These are phyloP conservation scores for Castanea sativa DNA, from an alignment of 306 rosid genomes.

Conservation along the genomic window DNA sequence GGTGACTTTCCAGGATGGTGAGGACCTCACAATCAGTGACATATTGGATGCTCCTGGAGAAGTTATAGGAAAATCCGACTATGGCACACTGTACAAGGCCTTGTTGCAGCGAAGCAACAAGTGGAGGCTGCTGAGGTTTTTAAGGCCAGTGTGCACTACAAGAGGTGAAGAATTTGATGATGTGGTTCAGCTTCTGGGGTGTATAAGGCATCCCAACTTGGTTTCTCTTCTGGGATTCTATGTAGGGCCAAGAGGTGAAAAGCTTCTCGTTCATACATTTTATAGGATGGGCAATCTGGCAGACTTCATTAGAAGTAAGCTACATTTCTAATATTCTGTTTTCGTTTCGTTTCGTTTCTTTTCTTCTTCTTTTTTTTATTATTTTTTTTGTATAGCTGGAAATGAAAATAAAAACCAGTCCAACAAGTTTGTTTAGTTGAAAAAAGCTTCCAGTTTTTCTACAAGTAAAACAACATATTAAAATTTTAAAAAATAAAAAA, in stretches of 20 bases:
- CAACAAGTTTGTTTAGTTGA: too few species aligned
- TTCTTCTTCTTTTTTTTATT: not conserved
- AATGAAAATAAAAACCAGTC: not conserved
- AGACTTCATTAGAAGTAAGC: conserved; percentile 72
- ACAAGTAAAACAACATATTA: not conserved
- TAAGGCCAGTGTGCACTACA: conserved; percentile 74
- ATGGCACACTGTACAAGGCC: conserved; percentile 88
- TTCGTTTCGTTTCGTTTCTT: too few species aligned
- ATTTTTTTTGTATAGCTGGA: not conserved
- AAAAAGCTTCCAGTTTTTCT: not conserved
- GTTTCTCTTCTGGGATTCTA: conserved; percentile 89
- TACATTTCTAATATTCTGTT: not conserved
- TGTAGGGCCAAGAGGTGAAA: conserved; percentile 93
- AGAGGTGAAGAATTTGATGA: conserved; percentile 58
- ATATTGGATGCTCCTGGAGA: conserved; percentile 96
- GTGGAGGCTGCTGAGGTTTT: conserved; percentile 76
- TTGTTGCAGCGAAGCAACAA: conserved; percentile 61
- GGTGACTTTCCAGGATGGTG: conserved; percentile 65
- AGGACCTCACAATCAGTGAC: conserved; percentile 69
- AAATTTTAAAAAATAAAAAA: not conserved
- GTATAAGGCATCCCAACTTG: conserved; percentile 72
- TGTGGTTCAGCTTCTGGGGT: conserved; percentile 61
- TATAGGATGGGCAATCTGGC: conserved; percentile 66
- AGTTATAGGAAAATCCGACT: conserved; percentile 87
- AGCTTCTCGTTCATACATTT: conserved; percentile 90